These are phyloP conservation scores for Penicillium crystallinum DNA, from an alignment of 495 filamentous ascomycete genomes.

Conservation along the genomic window DNA sequence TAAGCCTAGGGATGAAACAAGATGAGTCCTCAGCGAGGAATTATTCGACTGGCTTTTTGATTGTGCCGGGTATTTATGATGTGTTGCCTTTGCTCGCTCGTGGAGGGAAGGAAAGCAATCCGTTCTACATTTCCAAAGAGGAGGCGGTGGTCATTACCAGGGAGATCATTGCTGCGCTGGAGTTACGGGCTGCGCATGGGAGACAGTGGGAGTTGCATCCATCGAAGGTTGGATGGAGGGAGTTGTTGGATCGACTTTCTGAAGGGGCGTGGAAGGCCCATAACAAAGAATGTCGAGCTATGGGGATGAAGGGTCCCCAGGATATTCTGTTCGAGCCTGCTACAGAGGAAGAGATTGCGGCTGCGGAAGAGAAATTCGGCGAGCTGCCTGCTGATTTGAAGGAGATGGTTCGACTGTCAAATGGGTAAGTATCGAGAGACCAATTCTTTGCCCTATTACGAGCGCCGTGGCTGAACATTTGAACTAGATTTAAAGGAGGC, in stretches of 20 bases:
- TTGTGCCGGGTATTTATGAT: neutral
- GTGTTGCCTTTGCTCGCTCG: neutral
- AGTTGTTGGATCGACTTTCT: neutral
- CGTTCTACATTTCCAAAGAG: neutral
- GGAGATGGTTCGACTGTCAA: neutral
- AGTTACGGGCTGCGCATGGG: neutral
- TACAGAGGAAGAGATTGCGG: neutral
- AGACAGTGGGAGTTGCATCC: constrained; percentile 1
- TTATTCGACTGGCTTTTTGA: neutral
- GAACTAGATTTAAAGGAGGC: neutral
- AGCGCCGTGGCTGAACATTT: neutral
- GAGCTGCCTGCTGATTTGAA: neutral
- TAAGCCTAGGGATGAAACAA: neutral
- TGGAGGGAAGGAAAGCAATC: neutral
- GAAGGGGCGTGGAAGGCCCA: neutral
- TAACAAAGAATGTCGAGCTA: neutral
- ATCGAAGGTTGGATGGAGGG: neutral
- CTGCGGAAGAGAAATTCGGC: neutral
- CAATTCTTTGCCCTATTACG: too few relatives aligned
- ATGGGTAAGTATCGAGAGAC: neutral
- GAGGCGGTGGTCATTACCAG: neutral
- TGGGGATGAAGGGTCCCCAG: neutral
- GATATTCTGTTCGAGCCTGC: neutral
- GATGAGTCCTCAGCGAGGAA: neutral
- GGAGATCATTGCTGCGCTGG: neutral